Base-by-base conservation (phyloP, 306 rosid species). In the Pueraria montana region DNA sequence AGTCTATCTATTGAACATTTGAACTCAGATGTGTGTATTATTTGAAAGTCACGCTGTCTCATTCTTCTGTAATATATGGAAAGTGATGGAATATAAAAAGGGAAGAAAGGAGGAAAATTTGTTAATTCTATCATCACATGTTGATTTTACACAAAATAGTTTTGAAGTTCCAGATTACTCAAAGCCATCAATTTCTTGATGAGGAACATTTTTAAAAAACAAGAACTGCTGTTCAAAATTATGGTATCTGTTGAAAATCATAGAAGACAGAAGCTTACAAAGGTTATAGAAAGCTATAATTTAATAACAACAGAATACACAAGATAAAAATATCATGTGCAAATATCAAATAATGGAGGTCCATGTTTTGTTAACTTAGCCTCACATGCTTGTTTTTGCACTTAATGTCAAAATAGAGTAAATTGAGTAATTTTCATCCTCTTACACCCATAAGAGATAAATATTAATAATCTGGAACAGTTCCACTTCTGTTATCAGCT, bases 351-450 rank as follows among this genome's bases (percentile, higher is more conserved):
- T 16, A 30, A 18, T 73, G 46, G 13, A 21, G 4, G 23, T 23
- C 65, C 34, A 3, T 55, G 27, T 20, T 53, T 24, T 36, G 36
- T 23, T 12, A 40, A 52, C 27, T 72, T 24, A 59, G 36, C 36
- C 6, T 36, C 40, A 36, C 6, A 6, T 36, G 8, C 40, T 5
- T 36, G 40, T 36, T 12, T 59, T 23, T 23, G 13, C 16, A 21
- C 32, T 53, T 53, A 74, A 74, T 34, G 43, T 34, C 21, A 30
- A 73, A 73, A 30, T 20, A n/a, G 52, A 55, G 70, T 21, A 56
- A 38, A n/a, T n/a, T n/a, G n/a, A n/a, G n/a, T n/a, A n/a, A n/a
- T 40, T 13, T 38, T 6, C 55, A 56, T 58, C 13, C 70, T 64
- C 64, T 56, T 56, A 2, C 68, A 34, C 24, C 7, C 46, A 18